phyloP scores from a whole-genome alignment of 2,329 filamentous ascomycete species.

The Fusarium drepaniforme region DNA sequence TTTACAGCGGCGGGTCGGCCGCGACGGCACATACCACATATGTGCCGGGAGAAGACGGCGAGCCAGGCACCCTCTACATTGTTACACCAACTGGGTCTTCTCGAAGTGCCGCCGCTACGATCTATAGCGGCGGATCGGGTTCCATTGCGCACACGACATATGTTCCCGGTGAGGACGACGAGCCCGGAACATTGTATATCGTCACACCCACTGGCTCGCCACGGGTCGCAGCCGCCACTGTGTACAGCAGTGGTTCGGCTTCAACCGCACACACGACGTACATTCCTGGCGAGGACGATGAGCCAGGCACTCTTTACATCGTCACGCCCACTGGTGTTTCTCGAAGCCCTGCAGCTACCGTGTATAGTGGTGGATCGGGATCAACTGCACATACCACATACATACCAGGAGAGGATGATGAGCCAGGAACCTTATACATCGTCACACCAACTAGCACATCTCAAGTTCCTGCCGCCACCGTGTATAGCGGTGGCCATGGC shows the following conservation, averaged over 20 bases:
- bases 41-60: background rate
- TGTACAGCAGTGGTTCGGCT: background rate
- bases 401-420: background rate
- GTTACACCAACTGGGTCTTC: constrained; percentile 12
- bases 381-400: background rate
- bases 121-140: background rate
- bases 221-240: background rate
- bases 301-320: constrained; percentile 8
- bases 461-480: background rate
- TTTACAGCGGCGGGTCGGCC: background rate
- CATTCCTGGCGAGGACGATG: background rate
- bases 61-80: constrained; percentile 8
- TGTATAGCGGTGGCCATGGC: background rate
- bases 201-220: constrained; percentile 9
- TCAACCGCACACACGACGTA: background rate
- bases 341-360: background rate
- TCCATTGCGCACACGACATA: background rate
- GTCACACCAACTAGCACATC: background rate
- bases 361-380: background rate
- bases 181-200: background rate
- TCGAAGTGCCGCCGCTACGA: background rate
- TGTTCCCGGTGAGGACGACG: background rate
- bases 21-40: background rate
- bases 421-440: constrained; percentile 10
- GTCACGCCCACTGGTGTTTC: constrained; percentile 3